Evolutionary conservation across 2,329 filamentous ascomycete species (phyloP).

Genomic region (Pestalotiopsis sp.): DNA sequence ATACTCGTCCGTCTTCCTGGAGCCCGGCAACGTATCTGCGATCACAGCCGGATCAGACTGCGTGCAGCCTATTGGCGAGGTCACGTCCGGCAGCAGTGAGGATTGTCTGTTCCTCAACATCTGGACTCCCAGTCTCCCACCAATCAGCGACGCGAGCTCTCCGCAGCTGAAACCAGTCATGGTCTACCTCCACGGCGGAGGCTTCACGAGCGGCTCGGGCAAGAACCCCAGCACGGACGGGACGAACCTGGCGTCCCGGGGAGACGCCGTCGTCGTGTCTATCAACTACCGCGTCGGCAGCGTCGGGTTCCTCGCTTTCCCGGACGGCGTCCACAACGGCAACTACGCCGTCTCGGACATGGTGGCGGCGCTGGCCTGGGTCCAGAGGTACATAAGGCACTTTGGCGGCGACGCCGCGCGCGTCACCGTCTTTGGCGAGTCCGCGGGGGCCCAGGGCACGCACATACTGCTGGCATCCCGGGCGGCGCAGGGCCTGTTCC

Average conservation of each 20-base stretch:
- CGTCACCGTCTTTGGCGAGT: slow-evolving; percentile 21
- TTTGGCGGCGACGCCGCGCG: slow-evolving; percentile 33
- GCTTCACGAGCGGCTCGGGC: neutral
- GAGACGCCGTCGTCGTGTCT: neutral
- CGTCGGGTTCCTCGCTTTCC: neutral
- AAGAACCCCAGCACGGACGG: neutral
- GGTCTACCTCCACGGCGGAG: neutral
- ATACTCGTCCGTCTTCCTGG: neutral
- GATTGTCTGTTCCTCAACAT: neutral
- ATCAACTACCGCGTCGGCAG: neutral
- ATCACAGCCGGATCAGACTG: neutral
- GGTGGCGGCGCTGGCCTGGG: slow-evolving; percentile 46
- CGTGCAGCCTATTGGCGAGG: neutral
- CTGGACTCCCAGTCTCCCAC: neutral
- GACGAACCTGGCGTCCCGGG: neutral
- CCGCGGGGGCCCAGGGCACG: neutral
- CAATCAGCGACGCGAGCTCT: too few relatives aligned
- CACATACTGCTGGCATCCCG: neutral
- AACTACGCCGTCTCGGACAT: neutral
- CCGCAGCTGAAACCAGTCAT: neutral
- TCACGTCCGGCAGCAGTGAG: neutral
- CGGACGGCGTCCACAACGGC: neutral
- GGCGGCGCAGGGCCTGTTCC: neutral
- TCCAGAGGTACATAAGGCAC: slow-evolving; percentile 39
- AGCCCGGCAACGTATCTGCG: neutral